Base-by-base conservation (phyloP, 345 rosid species). In the Erysimum cheiranthoides region DNA sequence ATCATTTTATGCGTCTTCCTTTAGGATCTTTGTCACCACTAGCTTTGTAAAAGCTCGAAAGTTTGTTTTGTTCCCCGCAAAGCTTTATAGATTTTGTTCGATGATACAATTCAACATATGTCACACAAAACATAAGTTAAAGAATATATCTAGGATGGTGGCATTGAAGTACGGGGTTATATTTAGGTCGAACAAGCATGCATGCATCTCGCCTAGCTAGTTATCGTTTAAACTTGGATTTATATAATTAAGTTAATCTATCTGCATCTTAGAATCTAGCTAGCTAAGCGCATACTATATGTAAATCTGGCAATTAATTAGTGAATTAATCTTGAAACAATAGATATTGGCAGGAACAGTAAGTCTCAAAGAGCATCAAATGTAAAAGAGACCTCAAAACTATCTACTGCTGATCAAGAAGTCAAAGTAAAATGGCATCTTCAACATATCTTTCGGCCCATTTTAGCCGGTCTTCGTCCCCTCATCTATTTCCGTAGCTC, bases 1-100 rank as follows among this genome's bases (percentile, higher is more conserved):
- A 28, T 62, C 14, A 60, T 54, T 70, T 70, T 70, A 62, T 12
- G 71, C 38, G 45, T 62, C 35, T 52, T 54, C 60, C 69, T 62
- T 70, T 69, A 76, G 75, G 71, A 62, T 62, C 51, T 51, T 71
- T 70, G 75, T 62, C 80, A 76, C 64, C 71, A 62, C 58, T 62
- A 53, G 38, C 75, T 76, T 76, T 53, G 70, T 63, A 42, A 76
- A 61, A 76, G 74, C 64, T 36, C 31, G 47, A 76, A 68, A 68
- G 70, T 61, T 51, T 45, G 56, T 40, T 58, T 61, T 60, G 69
- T 61, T 40, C 74, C 68, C 79, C 68, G 56, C 56, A 75, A 40
- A 61, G 6, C 39, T 76, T 61, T 76, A 42, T 21, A 34, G 74
- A 61, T 60, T 52, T 39, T 42, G 56, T 31, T 60, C 18, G 21